phyloP scores from a whole-genome alignment of 352 stramenopile genomes.

The Plasmopara halstedii region DNA sequence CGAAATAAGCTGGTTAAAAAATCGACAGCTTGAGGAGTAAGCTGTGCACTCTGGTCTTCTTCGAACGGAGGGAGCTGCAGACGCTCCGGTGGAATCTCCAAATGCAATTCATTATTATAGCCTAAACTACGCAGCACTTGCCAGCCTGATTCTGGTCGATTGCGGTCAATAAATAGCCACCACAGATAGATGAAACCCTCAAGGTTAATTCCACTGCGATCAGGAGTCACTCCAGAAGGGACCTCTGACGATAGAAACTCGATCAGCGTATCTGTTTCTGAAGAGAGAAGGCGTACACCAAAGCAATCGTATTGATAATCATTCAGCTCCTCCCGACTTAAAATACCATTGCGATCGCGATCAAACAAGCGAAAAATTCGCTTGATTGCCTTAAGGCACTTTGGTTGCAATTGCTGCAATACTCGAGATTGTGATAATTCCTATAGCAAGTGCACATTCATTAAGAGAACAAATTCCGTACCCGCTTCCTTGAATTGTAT shows the following conservation, averaged over 20 bases:
- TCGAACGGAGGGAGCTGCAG: conserved; percentile 48
- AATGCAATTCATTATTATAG: conserved; percentile 72
- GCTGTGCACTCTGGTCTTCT: conserved; percentile 68
- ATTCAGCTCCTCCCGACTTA: conserved; percentile 83
- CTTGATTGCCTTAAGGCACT: conserved; percentile 80
- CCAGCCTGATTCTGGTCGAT: conserved; percentile 85
- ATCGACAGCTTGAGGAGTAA: conserved; percentile 53
- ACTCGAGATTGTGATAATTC: neutral
- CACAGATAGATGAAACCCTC: conserved; percentile 81
- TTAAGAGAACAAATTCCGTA: conserved; percentile 13
- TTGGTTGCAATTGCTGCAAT: conserved; percentile 63
- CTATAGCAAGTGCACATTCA: neutral
- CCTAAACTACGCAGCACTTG: conserved; percentile 73
- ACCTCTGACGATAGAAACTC: conserved; percentile 66
- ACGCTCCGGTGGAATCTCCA: conserved; percentile 69
- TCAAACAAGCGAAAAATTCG: conserved; percentile 85
- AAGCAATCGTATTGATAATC: conserved; percentile 87
- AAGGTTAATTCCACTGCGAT: conserved; percentile 58
- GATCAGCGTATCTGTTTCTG: conserved; percentile 83
- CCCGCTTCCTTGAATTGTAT: conserved; percentile 79
- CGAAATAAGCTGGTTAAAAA: conserved; percentile 73
- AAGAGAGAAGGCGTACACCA: conserved; percentile 63
- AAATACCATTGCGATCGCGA: conserved; percentile 63
- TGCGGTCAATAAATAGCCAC: conserved; percentile 85
- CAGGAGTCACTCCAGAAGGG: conserved; percentile 54